Evolutionary conservation across 148 eudicot species (phyloP).

Genomic region (Spergularia marina): DNA sequence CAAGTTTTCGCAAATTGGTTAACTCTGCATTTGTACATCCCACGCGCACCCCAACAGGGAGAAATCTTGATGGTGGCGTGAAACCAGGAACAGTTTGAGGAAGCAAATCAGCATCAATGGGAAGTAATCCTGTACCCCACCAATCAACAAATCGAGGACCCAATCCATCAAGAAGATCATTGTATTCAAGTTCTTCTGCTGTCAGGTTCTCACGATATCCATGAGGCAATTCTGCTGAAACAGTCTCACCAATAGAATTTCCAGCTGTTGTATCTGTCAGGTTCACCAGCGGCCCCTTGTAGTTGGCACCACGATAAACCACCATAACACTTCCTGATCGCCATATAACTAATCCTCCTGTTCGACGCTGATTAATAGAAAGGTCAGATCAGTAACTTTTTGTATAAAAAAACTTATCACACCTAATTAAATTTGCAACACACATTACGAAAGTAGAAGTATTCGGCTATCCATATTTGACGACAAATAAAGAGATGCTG

Average conservation of each 20-base stretch:
- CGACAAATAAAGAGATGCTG: too few species aligned
- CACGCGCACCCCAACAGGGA: constrained; percentile 84
- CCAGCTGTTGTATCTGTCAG: constrained; percentile 36
- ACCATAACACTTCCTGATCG: constrained; percentile 98
- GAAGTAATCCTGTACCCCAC: constrained; percentile 98
- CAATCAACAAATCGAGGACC: constrained; percentile 97
- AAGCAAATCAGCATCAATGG: constrained; percentile 95
- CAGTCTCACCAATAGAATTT: constrained; percentile 28
- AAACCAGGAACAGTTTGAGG: constrained; percentile 77
- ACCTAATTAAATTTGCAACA: constrained; percentile 3
- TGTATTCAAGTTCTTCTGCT: constrained; percentile 70
- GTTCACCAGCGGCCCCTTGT: constrained; percentile 62
- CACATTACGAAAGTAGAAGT: background rate
- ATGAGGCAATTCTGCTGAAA: constrained; percentile 25
- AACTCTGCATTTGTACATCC: constrained; percentile 79
- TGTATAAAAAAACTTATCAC: background rate
- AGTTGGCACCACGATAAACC: constrained; percentile 81
- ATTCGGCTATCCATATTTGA: background rate
- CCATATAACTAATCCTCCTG: constrained; percentile 89
- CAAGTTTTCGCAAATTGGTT: constrained; percentile 74
- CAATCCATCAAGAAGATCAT: constrained; percentile 68
- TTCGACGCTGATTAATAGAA: constrained; percentile 70
- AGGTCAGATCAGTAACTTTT: background rate
- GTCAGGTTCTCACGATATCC: constrained; percentile 46
- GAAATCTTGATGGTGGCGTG: constrained; percentile 84